Percentiles rank a stretch among this genome's conserved stretches.
These are phyloP conservation scores for Hypoxylon cercidicola DNA, from an alignment of 495 filamentous ascomycete genomes.

Conservation along the genomic window DNA sequence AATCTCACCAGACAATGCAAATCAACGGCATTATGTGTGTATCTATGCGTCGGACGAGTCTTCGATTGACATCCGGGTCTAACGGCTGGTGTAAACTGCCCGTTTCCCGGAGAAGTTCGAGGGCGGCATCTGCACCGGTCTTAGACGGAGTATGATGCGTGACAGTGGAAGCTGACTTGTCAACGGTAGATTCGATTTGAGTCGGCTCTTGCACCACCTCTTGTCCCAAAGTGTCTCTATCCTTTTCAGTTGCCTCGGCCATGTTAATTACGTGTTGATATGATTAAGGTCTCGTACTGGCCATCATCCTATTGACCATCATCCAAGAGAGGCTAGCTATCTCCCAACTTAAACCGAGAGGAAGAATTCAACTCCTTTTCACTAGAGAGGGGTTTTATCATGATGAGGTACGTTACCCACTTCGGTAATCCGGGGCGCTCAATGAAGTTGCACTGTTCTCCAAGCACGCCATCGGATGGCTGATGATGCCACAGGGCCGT, in stretches of 20 bases:
- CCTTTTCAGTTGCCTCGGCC: constrained; percentile 19
- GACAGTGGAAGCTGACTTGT: constrained; percentile 2
- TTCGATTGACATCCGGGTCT: constrained; percentile 52
- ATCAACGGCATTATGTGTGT: constrained; percentile 69
- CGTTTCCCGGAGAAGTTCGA: constrained; percentile 33
- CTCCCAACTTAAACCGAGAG: no score
- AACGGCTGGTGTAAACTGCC: constrained; percentile 28
- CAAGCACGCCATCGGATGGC: constrained; percentile 35
- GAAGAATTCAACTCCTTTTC: background rate
- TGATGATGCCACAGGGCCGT: constrained; percentile 34
- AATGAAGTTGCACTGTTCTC: constrained; percentile 21
- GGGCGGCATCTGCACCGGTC: constrained; percentile 30
- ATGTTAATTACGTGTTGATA: background rate
- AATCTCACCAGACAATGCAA: constrained; percentile 60
- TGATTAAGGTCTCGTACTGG: background rate
- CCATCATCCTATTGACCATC: background rate
- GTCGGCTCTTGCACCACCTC: constrained; percentile 3
- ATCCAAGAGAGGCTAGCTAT: no score
- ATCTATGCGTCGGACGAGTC: constrained; percentile 68
- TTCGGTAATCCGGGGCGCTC: constrained; percentile 5
- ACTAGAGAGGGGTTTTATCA: background rate
- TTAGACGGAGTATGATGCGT: background rate
- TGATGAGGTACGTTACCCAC: constrained; percentile 18
- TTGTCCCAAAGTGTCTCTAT: constrained; percentile 5
- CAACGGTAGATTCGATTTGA: background rate